Percentiles rank a stretch among this genome's conserved stretches.
Evolutionary conservation across 257 asterid species (phyloP).

Genomic region (Lycium barbarum): DNA sequence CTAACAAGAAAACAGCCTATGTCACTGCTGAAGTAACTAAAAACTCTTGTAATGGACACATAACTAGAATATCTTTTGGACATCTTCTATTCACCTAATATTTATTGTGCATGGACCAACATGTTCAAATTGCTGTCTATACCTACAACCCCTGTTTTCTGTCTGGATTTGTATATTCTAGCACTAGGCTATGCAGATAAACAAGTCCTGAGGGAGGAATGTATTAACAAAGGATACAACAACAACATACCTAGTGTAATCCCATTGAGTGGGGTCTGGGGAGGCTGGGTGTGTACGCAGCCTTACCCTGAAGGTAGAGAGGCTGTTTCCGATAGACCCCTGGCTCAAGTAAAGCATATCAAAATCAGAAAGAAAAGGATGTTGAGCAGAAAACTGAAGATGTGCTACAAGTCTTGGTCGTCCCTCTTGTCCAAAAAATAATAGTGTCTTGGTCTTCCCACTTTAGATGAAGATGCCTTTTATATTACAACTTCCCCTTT

Average conservation of each 20-base stretch:
- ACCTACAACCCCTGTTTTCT: neutral
- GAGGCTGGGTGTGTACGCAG: too few species aligned
- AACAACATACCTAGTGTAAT: too few species aligned
- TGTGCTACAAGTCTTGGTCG: conserved; percentile 15
- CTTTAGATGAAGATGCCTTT: neutral
- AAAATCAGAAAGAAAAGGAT: neutral
- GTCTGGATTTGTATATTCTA: conserved; percentile 1
- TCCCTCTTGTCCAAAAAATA: neutral
- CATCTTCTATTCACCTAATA: neutral
- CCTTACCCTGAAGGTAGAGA: too few species aligned
- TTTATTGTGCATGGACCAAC: neutral
- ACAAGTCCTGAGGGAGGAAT: neutral
- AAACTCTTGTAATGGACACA: neutral
- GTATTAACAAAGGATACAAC: neutral
- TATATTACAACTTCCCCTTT: neutral
- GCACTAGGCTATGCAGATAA: neutral
- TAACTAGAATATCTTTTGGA: neutral
- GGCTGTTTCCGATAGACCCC: too few species aligned
- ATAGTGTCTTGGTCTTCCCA: neutral
- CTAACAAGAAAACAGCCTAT: neutral
- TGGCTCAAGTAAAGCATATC: too few species aligned
- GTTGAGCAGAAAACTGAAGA: neutral
- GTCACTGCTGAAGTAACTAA: neutral
- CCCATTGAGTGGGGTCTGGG: too few species aligned
- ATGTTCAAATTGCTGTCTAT: neutral